Evolutionary conservation across 371 early-diverging fungal genomes (phyloP).

Genomic region (Chytridium lagenaria): DNA sequence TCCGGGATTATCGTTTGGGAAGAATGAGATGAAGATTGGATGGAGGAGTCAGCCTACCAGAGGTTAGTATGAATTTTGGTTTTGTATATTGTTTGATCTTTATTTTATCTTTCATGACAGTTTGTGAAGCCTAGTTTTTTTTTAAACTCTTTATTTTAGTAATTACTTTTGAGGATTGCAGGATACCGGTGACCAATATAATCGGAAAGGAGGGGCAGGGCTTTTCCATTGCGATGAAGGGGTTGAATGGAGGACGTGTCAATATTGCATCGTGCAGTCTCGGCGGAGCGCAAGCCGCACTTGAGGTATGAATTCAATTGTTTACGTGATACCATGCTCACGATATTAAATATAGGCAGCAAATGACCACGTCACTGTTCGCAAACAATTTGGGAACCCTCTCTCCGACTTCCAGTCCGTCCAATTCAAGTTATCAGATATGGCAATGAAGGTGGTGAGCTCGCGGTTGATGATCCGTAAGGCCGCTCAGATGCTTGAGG

Average conservation of each 20-base stretch:
- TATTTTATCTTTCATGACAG: too few species aligned
- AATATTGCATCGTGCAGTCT: constrained; percentile 69
- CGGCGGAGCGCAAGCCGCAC: constrained; percentile 67
- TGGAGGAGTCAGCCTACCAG: constrained; percentile 69
- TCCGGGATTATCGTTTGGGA: constrained; percentile 67
- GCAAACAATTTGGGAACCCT: constrained; percentile 64
- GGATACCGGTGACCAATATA: constrained; percentile 60
- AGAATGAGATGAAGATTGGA: constrained; percentile 70
- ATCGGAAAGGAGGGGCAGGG: constrained; percentile 67
- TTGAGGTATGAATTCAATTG: constrained; percentile 21
- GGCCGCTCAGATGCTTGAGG: constrained; percentile 64
- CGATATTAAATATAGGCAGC: constrained; percentile 44
- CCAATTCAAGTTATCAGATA: constrained; percentile 69
- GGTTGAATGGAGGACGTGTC: constrained; percentile 67
- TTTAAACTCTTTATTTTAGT: constrained; percentile 27
- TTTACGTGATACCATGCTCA: not conserved
- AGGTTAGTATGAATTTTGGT: too few species aligned
- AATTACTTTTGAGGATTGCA: constrained; percentile 65
- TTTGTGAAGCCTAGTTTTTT: too few species aligned
- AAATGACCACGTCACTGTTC: constrained; percentile 59
- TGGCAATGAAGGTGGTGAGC: constrained; percentile 58
- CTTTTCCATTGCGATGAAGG: constrained; percentile 71
- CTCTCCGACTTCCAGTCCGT: constrained; percentile 56
- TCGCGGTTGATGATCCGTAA: constrained; percentile 65
- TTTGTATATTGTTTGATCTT: too few species aligned